Percentiles rank a stretch among this genome's conserved stretches.
phyloP scores from a whole-genome alignment of 139 green algal genomes.

The Chlamydomonas eustigma region DNA sequence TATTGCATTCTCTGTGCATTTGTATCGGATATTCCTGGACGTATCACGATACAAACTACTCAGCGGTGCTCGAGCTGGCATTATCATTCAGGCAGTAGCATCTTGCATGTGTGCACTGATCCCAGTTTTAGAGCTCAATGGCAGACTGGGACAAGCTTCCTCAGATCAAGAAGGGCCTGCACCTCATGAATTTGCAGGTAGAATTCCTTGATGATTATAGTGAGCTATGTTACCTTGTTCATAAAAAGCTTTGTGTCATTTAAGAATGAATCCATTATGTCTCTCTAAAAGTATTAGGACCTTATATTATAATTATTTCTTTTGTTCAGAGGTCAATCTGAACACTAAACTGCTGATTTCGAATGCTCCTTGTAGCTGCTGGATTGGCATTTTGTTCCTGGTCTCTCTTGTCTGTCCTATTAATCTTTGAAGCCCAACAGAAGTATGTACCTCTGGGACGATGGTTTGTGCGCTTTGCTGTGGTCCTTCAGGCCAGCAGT shows the following conservation, averaged over 20 bases:
- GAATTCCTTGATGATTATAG: no score
- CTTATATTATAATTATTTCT: no score
- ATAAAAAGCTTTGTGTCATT: no score
- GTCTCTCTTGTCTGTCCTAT: not conserved
- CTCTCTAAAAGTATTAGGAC: no score
- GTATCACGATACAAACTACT: not conserved
- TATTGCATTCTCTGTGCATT: not conserved
- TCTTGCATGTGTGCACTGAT: not conserved
- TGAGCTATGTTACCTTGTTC: no score
- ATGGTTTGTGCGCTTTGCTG: not conserved
- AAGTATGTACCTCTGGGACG: not conserved
- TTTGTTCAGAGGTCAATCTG: no score
- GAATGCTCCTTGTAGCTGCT: not conserved
- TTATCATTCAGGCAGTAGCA: not conserved
- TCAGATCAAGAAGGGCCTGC: not conserved
- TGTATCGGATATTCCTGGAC: not conserved
- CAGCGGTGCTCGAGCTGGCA: not conserved
- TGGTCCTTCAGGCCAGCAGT: not conserved
- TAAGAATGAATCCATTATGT: no score
- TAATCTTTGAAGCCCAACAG: not conserved
- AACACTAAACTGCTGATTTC: no score
- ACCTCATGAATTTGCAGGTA: not conserved
- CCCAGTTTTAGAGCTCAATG: slow-evolving; percentile 3
- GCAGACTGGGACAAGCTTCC: slow-evolving; percentile 5
- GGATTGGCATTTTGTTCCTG: slow-evolving; percentile 1